Conservation (phyloP, 148 eudicot species). For the Amaranthus cruentus region DNA sequence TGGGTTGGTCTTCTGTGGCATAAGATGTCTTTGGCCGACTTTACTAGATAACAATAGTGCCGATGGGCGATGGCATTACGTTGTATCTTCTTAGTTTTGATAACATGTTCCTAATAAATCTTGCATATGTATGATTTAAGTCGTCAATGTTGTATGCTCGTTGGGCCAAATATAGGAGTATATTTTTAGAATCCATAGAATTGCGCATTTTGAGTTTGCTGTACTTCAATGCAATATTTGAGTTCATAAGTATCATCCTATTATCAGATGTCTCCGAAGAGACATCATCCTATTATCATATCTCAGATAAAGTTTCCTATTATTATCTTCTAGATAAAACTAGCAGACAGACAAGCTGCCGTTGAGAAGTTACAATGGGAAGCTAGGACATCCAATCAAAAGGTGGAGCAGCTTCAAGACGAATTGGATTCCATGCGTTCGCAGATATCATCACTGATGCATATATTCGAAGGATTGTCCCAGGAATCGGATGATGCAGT, state of each 20-base stretch:
- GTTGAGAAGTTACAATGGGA: slow-evolving; percentile 88
- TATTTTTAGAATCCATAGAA: too few relatives aligned
- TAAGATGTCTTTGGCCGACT: slow-evolving; percentile 3
- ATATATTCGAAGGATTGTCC: slow-evolving; percentile 60
- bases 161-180: too few relatives aligned
- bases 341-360: slow-evolving; percentile 92
- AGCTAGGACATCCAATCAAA: slow-evolving; percentile 69
- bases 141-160: background rate
- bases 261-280: background rate
- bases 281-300: background rate
- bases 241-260: background rate
- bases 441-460: slow-evolving; percentile 57
- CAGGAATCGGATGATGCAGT: slow-evolving; percentile 27
- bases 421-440: slow-evolving; percentile 55
- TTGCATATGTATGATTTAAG: background rate
- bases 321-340: slow-evolving; percentile 46
- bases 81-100: background rate
- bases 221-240: too few relatives aligned
- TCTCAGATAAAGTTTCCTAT: too few relatives aligned
- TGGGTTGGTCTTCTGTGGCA: background rate
- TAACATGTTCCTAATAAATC: background rate
- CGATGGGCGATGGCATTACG: background rate
- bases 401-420: slow-evolving; percentile 66
- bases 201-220: too few relatives aligned
- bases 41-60: background rate